Evolutionary conservation across 768 basidiomycete species (phyloP).

Genomic region (Serendipita sp.): DNA sequence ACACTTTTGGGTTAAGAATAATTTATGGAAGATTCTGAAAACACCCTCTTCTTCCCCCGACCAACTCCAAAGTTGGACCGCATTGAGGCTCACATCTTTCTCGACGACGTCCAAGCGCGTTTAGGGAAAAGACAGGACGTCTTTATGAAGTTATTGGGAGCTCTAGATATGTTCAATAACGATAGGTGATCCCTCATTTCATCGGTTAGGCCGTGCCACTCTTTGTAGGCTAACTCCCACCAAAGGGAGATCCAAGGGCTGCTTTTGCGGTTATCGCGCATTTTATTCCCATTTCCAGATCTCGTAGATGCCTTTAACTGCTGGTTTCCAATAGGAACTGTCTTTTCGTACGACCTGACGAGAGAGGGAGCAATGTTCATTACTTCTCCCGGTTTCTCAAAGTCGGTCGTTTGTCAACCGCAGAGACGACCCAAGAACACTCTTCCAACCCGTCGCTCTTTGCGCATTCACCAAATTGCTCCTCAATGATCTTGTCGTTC

Average conservation of each 20-base stretch:
- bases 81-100: conserved; percentile 1
- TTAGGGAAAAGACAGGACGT: background rate
- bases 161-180: background rate
- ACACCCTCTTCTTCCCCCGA: background rate
- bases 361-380: background rate
- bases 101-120: background rate
- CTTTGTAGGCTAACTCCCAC: background rate
- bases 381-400: background rate
- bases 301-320: background rate
- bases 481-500: background rate
- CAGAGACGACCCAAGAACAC: background rate
- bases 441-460: background rate
- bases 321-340: background rate
- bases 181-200: background rate
- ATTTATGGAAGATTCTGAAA: background rate
- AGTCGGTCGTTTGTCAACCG: background rate
- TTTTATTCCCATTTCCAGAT: background rate
- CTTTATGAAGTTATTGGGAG: background rate
- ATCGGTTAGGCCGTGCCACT: background rate
- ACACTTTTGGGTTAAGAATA: no score
- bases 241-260: background rate
- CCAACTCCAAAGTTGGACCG: background rate
- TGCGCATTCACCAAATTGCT: background rate
- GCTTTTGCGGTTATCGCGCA: background rate
- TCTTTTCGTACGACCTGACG: background rate